Evolutionary conservation across 192 early-diverging fungal species (phyloP).

Genomic region (Dissophora ornata): DNA sequence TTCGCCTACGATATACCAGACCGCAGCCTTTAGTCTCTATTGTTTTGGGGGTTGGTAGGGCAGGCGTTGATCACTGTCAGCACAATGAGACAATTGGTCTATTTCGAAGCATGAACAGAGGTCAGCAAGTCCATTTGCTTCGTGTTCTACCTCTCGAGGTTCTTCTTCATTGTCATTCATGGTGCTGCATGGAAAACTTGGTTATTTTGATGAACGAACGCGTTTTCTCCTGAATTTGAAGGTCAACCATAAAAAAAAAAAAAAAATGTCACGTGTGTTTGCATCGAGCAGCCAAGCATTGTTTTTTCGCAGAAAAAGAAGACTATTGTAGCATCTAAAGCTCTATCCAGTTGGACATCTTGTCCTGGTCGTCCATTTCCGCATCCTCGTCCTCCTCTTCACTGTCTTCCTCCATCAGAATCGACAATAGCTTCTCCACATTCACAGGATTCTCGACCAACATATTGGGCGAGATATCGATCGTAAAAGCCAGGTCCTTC

Average conservation of each 20-base stretch:
- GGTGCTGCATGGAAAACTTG: background rate
- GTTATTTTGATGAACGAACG: no score
- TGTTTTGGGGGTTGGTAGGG: background rate
- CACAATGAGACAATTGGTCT: background rate
- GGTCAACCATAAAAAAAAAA: background rate
- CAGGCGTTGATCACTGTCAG: no score
- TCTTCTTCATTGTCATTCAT: slow-evolving; percentile 43
- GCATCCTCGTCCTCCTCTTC: slow-evolving; percentile 61
- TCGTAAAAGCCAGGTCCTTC: slow-evolving; percentile 72
- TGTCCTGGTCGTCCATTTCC: slow-evolving; percentile 51
- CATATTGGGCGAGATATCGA: slow-evolving; percentile 70
- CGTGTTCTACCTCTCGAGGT: slow-evolving; percentile 30
- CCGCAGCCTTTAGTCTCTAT: slow-evolving; percentile 56
- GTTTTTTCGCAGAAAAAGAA: no score
- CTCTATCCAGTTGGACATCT: slow-evolving; percentile 38
- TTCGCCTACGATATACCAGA: slow-evolving; percentile 56
- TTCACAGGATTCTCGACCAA: slow-evolving; percentile 73
- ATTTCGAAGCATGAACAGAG: background rate
- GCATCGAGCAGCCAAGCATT: background rate
- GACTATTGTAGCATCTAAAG: no score
- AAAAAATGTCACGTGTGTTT: background rate
- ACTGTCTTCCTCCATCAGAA: slow-evolving; percentile 62
- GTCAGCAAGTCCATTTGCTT: background rate
- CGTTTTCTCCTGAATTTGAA: background rate
- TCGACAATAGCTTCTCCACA: slow-evolving; percentile 62